These are phyloP conservation scores for Coprinellus micaceus DNA, from an alignment of 768 basidiomycete species.

Conservation along the genomic window DNA sequence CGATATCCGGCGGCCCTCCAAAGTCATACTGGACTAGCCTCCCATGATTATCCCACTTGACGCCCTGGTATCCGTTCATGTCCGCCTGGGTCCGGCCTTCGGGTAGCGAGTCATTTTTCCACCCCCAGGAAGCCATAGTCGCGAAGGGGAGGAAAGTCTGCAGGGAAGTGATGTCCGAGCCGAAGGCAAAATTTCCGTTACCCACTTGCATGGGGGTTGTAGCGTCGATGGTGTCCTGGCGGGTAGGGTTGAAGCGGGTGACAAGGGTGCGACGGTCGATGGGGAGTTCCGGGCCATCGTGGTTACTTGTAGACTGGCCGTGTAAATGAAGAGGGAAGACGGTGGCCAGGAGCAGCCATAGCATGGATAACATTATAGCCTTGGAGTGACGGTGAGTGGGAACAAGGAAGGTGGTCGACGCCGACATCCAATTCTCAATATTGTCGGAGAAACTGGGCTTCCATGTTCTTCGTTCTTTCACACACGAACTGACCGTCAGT, in stretches of 20 bases:
- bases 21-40: conserved; percentile 49
- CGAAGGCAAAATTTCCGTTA: conserved; percentile 61
- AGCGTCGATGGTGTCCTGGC: conserved; percentile 13
- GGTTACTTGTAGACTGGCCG: background rate
- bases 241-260: conserved; percentile 45
- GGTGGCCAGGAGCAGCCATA: background rate
- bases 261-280: conserved; percentile 47
- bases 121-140: conserved; percentile 57
- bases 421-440: too few relatives aligned
- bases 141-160: conserved; percentile 56
- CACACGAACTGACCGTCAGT: too few relatives aligned
- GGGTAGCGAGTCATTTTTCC: conserved; percentile 58
- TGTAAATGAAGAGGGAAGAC: background rate
- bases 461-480: too few relatives aligned
- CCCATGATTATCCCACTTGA: conserved; percentile 49
- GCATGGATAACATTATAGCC: too few relatives aligned
- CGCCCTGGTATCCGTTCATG: conserved; percentile 45
- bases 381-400: too few relatives aligned
- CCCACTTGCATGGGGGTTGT: conserved; percentile 38
- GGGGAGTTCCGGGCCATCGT: background rate
- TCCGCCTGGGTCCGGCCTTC: conserved; percentile 37
- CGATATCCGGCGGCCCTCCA: conserved; percentile 37
- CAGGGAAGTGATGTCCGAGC: conserved; percentile 53
- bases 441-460: too few relatives aligned
- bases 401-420: too few relatives aligned